These are phyloP conservation scores for Chlorociboria aeruginascens DNA, from an alignment of 495 filamentous ascomycete species.

Conservation along the genomic window DNA sequence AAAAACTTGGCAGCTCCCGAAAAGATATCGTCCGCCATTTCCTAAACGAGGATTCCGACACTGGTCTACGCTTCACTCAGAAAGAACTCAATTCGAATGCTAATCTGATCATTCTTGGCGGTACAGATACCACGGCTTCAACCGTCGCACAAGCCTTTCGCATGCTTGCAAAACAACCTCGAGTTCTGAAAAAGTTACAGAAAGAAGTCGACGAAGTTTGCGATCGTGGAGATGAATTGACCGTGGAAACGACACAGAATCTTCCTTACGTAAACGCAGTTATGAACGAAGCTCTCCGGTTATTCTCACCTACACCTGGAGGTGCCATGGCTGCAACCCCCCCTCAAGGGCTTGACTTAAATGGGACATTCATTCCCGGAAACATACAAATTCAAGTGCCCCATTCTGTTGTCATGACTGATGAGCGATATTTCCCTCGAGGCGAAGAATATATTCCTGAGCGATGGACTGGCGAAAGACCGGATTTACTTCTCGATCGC, in stretches of 20 bases:
- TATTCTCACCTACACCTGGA: slow-evolving; percentile 29
- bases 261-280: slow-evolving; percentile 30
- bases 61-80: slow-evolving; percentile 2
- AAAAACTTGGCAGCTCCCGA: slow-evolving; percentile 7
- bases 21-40: slow-evolving; percentile 14
- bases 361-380: slow-evolving; percentile 37
- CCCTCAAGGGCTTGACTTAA: slow-evolving; percentile 32
- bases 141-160: background rate
- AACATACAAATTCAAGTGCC: slow-evolving; percentile 19
- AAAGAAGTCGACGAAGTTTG: background rate
- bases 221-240: background rate
- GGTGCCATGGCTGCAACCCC: slow-evolving; percentile 21
- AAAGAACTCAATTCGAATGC: slow-evolving; percentile 10
- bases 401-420: slow-evolving; percentile 25
- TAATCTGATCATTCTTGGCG: slow-evolving; percentile 13
- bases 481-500: slow-evolving; percentile 31
- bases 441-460: slow-evolving; percentile 39
- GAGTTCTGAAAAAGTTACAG: slow-evolving; percentile 3
- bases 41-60: slow-evolving; percentile 3
- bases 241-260: slow-evolving; percentile 1
- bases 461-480: slow-evolving; percentile 33
- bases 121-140: slow-evolving; percentile 7
- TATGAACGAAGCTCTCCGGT: slow-evolving; percentile 41
- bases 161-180: slow-evolving; percentile 1
- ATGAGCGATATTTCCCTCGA: slow-evolving; percentile 28